These are phyloP conservation scores for Plasmopara muralis DNA, from an alignment of 352 stramenopile species.

Conservation along the genomic window DNA sequence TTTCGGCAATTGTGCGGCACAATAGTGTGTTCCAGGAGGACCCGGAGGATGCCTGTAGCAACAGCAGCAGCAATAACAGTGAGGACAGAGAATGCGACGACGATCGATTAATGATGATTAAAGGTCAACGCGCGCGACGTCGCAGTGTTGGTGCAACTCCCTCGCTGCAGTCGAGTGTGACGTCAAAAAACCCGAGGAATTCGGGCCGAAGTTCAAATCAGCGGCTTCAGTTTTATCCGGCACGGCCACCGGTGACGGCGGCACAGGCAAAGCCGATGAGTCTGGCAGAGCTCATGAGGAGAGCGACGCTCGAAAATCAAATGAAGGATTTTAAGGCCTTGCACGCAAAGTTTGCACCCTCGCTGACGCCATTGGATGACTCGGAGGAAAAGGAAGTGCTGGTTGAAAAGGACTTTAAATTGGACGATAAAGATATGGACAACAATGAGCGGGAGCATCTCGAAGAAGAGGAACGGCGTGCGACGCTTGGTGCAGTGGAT, in stretches of 20 bases:
- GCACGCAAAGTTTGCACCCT: slow-evolving; percentile 25
- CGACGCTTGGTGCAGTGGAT: slow-evolving; percentile 9
- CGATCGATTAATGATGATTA: not conserved
- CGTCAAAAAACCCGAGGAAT: slow-evolving; percentile 18
- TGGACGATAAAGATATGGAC: slow-evolving; percentile 14
- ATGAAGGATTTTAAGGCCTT: slow-evolving; percentile 24
- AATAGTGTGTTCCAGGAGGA: slow-evolving; percentile 27
- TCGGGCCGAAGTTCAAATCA: slow-evolving; percentile 11
- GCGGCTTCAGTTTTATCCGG: slow-evolving; percentile 34
- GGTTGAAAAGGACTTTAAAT: slow-evolving; percentile 2
- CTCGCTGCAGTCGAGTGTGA: slow-evolving; percentile 17
- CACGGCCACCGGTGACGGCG: slow-evolving; percentile 18
- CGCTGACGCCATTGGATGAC: slow-evolving; percentile 5
- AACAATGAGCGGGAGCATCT: slow-evolving; percentile 33
- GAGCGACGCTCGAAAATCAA: slow-evolving; percentile 16
- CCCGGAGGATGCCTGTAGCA: slow-evolving; percentile 19
- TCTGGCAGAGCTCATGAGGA: slow-evolving; percentile 20
- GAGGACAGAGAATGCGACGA: slow-evolving; percentile 17
- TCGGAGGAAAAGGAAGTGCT: slow-evolving; percentile 20
- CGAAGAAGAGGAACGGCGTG: slow-evolving; percentile 28
- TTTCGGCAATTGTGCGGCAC: slow-evolving; percentile 46
- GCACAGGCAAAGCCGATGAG: slow-evolving; percentile 23
- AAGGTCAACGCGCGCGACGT: not conserved
- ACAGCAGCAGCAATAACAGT: slow-evolving; percentile 12
- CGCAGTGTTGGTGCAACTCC: slow-evolving; percentile 16